Percentiles rank a stretch among this genome's conserved stretches.
Evolutionary conservation across 306 rosid species (phyloP).

Genomic region (Cercis canadensis): DNA sequence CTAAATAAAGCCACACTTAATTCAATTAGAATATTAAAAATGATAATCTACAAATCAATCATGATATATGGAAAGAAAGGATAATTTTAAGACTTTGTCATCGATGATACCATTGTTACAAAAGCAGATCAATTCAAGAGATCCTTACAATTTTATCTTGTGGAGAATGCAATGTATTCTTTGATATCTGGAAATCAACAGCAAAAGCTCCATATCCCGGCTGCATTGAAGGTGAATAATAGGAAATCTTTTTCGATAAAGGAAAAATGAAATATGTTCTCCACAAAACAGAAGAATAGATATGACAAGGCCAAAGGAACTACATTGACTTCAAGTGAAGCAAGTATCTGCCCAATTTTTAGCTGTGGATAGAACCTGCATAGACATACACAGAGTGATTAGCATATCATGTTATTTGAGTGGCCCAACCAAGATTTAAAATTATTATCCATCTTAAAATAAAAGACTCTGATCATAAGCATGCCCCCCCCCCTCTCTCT

Average conservation of each 20-base stretch:
- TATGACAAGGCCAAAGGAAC: constrained; percentile 36
- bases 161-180: constrained; percentile 40
- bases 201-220: constrained; percentile 78
- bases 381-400: constrained; percentile 12
- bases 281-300: constrained; percentile 11
- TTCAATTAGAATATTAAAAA: constrained; percentile 1
- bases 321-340: constrained; percentile 75
- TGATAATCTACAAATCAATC: constrained; percentile 11
- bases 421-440: constrained; percentile 2
- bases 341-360: constrained; percentile 66
- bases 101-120: constrained; percentile 12
- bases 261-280: constrained; percentile 18
- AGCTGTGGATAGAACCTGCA: constrained; percentile 77
- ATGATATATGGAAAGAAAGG: not conserved
- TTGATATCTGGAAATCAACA: constrained; percentile 74
- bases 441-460: not conserved
- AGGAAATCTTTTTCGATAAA: not conserved
- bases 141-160: constrained; percentile 78
- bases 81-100: constrained; percentile 21
- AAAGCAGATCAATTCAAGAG: constrained; percentile 34
- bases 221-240: constrained; percentile 52
- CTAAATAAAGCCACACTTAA: constrained; percentile 11
- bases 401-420: constrained; percentile 20
- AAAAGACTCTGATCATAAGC: not conserved
- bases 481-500: not conserved